These are phyloP conservation scores for Eimeria maxima DNA, from an alignment of 169 alveolate genomes.

Conservation along the genomic window DNA sequence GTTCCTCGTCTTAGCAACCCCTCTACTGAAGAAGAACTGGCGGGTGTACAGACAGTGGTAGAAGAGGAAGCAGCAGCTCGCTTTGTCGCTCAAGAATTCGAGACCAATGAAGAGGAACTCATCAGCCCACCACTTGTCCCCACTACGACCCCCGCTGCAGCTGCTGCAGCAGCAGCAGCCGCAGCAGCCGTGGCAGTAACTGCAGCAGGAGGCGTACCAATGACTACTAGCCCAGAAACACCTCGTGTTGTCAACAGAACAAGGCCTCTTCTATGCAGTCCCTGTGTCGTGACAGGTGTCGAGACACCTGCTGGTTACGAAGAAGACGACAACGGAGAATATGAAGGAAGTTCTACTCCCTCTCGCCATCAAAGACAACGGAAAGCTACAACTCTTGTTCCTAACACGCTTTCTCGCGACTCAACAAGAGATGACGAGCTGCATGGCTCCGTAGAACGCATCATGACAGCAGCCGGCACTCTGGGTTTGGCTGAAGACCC, in stretches of 20 bases:
- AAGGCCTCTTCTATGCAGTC: background rate
- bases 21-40: background rate
- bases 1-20: background rate
- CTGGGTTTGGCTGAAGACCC: background rate
- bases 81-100: background rate
- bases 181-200: background rate
- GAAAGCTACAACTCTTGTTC: background rate
- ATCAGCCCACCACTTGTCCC: background rate
- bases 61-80: background rate
- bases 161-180: background rate
- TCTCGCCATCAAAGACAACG: background rate
- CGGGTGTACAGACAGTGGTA: background rate
- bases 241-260: constrained; percentile 14
- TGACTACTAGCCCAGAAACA: background rate
- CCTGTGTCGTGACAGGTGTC: background rate
- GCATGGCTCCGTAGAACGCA: constrained; percentile 3
- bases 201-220: background rate
- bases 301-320: background rate
- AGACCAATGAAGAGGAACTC: background rate
- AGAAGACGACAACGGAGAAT: background rate
- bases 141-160: background rate
- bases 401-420: constrained; percentile 5
- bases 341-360: background rate
- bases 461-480: constrained; percentile 1
- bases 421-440: background rate